These are phyloP conservation scores for Mycena sp. DNA, from an alignment of 1,284 basidiomycete genomes.

Conservation along the genomic window DNA sequence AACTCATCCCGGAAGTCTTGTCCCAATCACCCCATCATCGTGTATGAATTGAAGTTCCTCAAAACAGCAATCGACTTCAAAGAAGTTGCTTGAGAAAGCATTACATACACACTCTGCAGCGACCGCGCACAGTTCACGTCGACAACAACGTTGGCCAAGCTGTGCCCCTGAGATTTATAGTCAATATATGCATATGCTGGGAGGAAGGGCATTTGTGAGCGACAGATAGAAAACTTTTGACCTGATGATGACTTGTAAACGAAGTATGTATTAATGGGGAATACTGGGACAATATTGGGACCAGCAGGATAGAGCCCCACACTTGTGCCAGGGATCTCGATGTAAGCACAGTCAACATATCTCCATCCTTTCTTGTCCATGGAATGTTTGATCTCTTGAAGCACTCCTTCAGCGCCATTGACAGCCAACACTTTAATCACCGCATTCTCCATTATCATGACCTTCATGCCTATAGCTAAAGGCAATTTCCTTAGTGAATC, in stretches of 20 bases:
- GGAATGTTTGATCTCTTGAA: not conserved
- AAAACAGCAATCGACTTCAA: not conserved
- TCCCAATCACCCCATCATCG: not conserved
- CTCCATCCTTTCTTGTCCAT: not conserved
- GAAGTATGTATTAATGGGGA: not conserved
- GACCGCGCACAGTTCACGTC: not conserved
- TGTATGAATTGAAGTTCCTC: not conserved
- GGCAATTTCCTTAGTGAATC: not conserved
- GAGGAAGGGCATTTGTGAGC: not conserved
- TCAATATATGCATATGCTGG: constrained; percentile 5
- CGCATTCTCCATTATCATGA: not conserved
- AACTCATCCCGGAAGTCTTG: not conserved
- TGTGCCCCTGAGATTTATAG: not conserved
- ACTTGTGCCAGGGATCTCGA: not conserved
- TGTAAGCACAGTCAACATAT: not conserved
- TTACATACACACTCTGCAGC: not conserved
- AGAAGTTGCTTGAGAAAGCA: not conserved
- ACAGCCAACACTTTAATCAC: not conserved
- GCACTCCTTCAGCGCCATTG: not conserved
- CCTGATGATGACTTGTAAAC: too few species aligned
- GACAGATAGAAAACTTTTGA: not conserved
- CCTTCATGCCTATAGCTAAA: not conserved
- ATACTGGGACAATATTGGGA: not conserved
- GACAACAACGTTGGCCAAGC: not conserved
- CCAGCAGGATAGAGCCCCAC: not conserved